Conservation (phyloP, 192 early-diverging fungal genomes). For the Haplosporangium gracile region DNA sequence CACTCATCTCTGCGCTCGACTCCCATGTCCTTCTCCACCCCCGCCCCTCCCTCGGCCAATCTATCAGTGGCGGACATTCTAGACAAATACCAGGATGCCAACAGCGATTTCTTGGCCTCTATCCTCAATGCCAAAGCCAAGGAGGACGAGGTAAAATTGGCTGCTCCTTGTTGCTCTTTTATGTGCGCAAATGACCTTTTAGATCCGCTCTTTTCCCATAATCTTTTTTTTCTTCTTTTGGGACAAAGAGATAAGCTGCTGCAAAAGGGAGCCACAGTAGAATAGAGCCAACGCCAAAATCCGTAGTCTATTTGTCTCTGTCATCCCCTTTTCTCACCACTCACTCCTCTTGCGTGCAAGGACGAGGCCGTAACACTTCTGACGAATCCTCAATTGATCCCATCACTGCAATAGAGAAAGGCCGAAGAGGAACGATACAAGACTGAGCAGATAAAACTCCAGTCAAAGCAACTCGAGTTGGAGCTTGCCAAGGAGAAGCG, state of each 20-base stretch:
- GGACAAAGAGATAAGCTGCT: neutral
- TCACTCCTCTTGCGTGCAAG: neutral
- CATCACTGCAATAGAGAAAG: constrained; percentile 29
- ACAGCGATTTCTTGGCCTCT: constrained; percentile 48
- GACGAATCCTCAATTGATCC: neutral
- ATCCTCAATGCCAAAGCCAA: constrained; percentile 53
- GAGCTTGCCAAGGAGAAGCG: constrained; percentile 44
- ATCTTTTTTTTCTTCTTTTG: neutral
- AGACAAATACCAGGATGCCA: constrained; percentile 53
- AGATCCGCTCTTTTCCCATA: neutral
- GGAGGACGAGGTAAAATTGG: constrained; percentile 41
- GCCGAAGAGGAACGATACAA: constrained; percentile 61
- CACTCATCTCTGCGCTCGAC: constrained; percentile 13
- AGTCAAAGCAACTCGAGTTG: constrained; percentile 58
- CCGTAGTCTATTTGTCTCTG: neutral
- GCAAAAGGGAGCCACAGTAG: neutral
- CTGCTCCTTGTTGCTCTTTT: neutral
- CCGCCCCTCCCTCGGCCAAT: neutral
- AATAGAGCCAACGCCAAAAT: neutral
- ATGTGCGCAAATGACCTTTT: neutral
- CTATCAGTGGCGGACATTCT: constrained; percentile 47
- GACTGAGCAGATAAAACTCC: constrained; percentile 56
- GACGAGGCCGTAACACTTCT: neutral
- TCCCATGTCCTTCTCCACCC: constrained; percentile 5
- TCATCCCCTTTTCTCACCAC: neutral